A percentile compares a stretch with the other conserved stretches of the same genome.
Conservation (phyloP, 345 rosid species). For the Eucalyptus microcorys region DNA sequence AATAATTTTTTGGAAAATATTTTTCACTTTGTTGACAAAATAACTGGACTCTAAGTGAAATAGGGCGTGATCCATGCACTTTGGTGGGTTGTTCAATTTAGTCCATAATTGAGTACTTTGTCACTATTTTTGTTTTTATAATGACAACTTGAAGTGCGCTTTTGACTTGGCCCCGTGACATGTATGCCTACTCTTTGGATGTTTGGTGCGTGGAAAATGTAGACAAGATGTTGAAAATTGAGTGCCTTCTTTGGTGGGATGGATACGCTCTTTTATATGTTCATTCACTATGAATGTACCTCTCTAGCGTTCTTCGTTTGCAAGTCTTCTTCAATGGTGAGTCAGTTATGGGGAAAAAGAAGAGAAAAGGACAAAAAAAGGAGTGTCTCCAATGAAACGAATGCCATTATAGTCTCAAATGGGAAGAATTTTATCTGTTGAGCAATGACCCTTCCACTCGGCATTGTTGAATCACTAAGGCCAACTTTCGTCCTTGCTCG, state of each 20-base stretch:
- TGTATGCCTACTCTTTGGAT: neutral
- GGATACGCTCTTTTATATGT: neutral
- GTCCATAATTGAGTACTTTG: neutral
- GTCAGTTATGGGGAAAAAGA: neutral
- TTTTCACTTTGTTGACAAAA: neutral
- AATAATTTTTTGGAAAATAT: neutral
- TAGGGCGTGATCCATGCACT: neutral
- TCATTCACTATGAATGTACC: neutral
- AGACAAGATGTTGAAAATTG: neutral
- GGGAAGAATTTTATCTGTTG: neutral
- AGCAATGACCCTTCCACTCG: neutral
- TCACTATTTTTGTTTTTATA: neutral
- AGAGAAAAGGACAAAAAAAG: no score
- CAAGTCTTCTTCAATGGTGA: neutral
- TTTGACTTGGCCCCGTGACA: neutral
- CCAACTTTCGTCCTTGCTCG: neutral
- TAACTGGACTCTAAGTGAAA: neutral
- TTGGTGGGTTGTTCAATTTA: neutral
- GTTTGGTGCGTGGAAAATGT: neutral
- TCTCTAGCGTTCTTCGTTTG: neutral
- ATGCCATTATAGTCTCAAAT: neutral
- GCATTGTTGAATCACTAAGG: neutral
- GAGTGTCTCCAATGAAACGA: no score
- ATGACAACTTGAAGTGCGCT: neutral
- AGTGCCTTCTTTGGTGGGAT: neutral